These are phyloP conservation scores for Phyllostachys edulis DNA, from an alignment of 176 grass and related monocot genomes.

Conservation along the genomic window DNA sequence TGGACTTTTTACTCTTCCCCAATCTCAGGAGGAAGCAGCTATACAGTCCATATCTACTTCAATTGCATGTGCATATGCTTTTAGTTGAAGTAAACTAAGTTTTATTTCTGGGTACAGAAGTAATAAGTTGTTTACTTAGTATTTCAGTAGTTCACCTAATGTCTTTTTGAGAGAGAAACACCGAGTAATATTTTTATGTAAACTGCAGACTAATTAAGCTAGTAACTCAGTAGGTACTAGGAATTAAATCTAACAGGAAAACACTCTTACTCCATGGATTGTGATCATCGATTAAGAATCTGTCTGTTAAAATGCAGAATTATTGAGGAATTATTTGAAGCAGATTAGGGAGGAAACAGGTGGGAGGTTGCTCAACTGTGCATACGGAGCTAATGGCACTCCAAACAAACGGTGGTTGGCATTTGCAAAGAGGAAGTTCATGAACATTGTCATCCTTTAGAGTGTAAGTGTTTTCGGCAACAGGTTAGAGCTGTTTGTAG, in stretches of 20 bases:
- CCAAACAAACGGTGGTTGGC: conserved; percentile 96
- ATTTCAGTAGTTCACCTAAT: not conserved
- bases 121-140: not conserved
- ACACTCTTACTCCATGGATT: not conserved
- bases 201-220: not conserved
- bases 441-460: conserved; percentile 91
- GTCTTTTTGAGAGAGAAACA: not conserved
- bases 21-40: conserved; percentile 83
- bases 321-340: conserved; percentile 96
- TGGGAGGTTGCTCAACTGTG: conserved; percentile 90
- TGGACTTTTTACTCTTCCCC: conserved; percentile 78
- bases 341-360: conserved; percentile 98
- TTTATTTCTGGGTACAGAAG: not conserved
- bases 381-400: conserved; percentile 84
- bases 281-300: conserved; percentile 3
- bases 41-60: conserved; percentile 4
- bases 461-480: not conserved
- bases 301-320: conserved; percentile 54
- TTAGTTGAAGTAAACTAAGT: not conserved
- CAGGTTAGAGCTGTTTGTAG: not conserved
- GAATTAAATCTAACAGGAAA: not conserved
- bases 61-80: not conserved
- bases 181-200: not conserved
- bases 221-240: not conserved
- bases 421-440: conserved; percentile 92